Conservation (phyloP, 2,329 filamentous ascomycete genomes). For the Niveomyces coronatus region DNA sequence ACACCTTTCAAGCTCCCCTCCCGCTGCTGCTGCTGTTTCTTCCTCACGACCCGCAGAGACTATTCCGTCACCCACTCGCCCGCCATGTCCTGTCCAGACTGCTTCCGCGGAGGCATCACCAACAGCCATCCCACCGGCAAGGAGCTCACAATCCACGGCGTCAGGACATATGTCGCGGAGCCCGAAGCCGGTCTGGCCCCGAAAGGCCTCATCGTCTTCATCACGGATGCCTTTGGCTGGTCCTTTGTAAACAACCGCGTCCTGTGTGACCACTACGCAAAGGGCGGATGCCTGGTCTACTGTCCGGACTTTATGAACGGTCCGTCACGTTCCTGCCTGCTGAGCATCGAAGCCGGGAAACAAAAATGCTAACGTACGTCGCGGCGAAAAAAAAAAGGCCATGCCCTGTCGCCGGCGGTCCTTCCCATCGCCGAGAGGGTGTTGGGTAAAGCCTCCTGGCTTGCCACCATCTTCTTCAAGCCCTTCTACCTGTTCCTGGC, state of each 20-base stretch:
- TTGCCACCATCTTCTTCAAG: conserved; percentile 4
- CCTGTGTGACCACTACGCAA: conserved; percentile 40
- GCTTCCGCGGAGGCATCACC: not conserved
- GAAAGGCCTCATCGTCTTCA: conserved; percentile 38
- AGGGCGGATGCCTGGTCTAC: conserved; percentile 34
- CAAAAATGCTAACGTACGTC: too few relatives aligned
- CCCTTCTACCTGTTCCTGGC: conserved; percentile 1
- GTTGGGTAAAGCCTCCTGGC: conserved; percentile 1
- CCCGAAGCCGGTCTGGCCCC: conserved; percentile 13
- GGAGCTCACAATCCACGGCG: conserved; percentile 15
- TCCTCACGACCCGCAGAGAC: not conserved
- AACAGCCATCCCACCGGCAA: conserved; percentile 12
- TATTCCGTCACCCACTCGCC: not conserved
- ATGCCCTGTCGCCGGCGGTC: conserved; percentile 1
- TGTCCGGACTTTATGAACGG: conserved; percentile 41
- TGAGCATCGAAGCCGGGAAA: not conserved
- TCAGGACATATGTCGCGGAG: conserved; percentile 17
- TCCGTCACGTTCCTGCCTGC: conserved; percentile 6
- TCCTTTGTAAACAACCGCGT: conserved; percentile 38
- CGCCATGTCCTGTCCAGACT: not conserved
- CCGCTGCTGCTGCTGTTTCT: too few relatives aligned
- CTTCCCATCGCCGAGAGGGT: conserved; percentile 5
- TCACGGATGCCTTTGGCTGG: conserved; percentile 45
- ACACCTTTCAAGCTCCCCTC: too few relatives aligned
- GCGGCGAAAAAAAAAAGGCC: too few relatives aligned